Percentiles rank a stretch among this genome's conserved stretches.
Conservation (phyloP, 2,329 filamentous ascomycete genomes). For the Tothia fuscella region DNA sequence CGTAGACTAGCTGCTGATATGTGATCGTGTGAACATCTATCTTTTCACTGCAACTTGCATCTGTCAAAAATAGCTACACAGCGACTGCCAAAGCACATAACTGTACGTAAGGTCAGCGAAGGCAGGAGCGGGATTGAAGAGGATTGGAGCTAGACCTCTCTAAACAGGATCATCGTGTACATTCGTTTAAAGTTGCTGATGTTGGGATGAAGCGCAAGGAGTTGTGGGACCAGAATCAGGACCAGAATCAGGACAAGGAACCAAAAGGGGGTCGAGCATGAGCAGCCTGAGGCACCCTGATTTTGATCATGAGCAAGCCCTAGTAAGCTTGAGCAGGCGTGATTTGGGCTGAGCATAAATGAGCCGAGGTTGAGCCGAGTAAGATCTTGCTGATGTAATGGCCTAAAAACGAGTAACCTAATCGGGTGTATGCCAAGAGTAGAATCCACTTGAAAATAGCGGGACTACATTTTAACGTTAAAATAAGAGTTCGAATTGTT, state of each 20-base stretch:
- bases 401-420: background rate
- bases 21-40: constrained; percentile 8
- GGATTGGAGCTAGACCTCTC: constrained; percentile 7
- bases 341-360: background rate
- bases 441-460: constrained; percentile 5
- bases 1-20: constrained; percentile 10
- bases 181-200: constrained; percentile 12
- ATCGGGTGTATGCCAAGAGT: constrained; percentile 2
- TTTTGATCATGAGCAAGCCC: background rate
- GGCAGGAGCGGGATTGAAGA: constrained; percentile 4
- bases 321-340: background rate
- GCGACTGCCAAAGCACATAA: constrained; percentile 6
- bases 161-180: background rate
- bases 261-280: constrained; percentile 1
- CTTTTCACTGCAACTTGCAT: too few relatives aligned
- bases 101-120: constrained; percentile 9
- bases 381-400: constrained; percentile 8
- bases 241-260: constrained; percentile 2
- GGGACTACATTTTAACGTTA: too few relatives aligned
- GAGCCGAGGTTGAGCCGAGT: constrained; percentile 6
- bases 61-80: too few relatives aligned
- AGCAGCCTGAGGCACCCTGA: constrained; percentile 4
- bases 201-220: constrained; percentile 5
- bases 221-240: constrained; percentile 6
- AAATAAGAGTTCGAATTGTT: too few relatives aligned